Base-by-base conservation (phyloP, 2,329 filamentous ascomycete genomes). In the Remersonia thermophila region DNA sequence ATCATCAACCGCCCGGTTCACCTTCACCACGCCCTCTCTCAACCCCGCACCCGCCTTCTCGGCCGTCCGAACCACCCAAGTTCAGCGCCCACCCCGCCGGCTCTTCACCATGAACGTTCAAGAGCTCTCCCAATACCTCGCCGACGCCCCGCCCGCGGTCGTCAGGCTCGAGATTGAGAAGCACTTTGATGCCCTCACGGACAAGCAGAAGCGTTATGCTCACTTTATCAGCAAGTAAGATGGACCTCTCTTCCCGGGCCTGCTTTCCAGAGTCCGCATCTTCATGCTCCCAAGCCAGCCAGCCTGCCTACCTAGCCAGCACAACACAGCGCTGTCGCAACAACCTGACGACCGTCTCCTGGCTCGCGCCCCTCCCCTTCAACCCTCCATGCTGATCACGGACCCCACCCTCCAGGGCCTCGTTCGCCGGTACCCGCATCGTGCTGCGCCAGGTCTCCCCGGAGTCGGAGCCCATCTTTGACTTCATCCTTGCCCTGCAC, bases 111-210 rank as follows among this genome's bases (percentile, higher is more conserved):
- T 80, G 71, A 65, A 75, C 49, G 59, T 70, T 39, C 60, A 69
- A 47, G 74, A 78, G 45, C 63, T 78, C 44, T 66, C 66, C 57
- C 81, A 93, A 55, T 95, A 93, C 58, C 71, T 93, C 42, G 87
- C 91, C 32, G 91, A 98, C 60, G 79, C 80, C 45, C 91, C 91
- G 31, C 91, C 91, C 1, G 82, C 79, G 33, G 76, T 95, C 38
- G 89, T 95, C 40, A 77, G 80, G 32, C 73, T 98, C 33, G 80
- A 85, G 57, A 91, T 96, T 57, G 85, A 85, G 62, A 83, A 85
- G 55, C 89, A 96, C 61, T 98, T 96, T 51, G 81, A 89, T 37
- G 75, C 77, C 26, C 60, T 91, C 42, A 70, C 63, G 36, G 73
- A 83, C 51, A 67, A 81, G 55, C 76, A 93, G 64, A 86, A 89